Conservation (phyloP, 2,329 filamentous ascomycete genomes). For the Polychaeton citri region DNA sequence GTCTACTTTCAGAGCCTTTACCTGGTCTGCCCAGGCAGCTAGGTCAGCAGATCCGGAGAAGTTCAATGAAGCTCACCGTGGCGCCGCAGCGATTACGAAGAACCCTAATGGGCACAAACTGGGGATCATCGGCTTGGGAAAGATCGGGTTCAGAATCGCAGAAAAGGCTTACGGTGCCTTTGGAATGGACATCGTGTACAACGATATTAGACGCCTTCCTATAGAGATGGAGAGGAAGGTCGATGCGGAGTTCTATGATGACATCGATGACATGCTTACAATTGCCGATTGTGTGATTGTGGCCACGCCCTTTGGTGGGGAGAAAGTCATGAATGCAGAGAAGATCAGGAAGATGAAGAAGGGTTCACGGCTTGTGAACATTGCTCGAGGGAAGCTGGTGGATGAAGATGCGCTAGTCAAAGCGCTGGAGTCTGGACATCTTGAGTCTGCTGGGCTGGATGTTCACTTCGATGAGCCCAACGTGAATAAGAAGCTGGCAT, state of each 20-base stretch:
- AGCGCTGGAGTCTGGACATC: slow-evolving; percentile 39
- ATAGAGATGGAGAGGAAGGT: slow-evolving; percentile 31
- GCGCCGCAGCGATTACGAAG: slow-evolving; percentile 37
- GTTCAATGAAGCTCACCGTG: slow-evolving; percentile 48
- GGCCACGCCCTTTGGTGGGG: slow-evolving; percentile 43
- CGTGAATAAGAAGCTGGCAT: slow-evolving; percentile 32
- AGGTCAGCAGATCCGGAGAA: slow-evolving; percentile 27
- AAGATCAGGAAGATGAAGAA: slow-evolving; percentile 39
- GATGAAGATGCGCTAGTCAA: slow-evolving; percentile 50
- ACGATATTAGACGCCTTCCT: slow-evolving; percentile 43
- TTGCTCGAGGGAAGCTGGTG: slow-evolving; percentile 51
- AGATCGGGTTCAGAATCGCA: slow-evolving; percentile 38
- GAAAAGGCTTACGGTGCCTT: slow-evolving; percentile 45
- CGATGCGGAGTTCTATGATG: slow-evolving; percentile 40
- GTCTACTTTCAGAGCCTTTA: slow-evolving; percentile 53
- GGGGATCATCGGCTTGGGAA: slow-evolving; percentile 57
- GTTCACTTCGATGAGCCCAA: slow-evolving; percentile 50
- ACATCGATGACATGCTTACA: slow-evolving; percentile 39
- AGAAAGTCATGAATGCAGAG: slow-evolving; percentile 35
- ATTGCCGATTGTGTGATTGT: slow-evolving; percentile 48
- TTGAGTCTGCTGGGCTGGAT: slow-evolving; percentile 47
- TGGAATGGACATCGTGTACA: slow-evolving; percentile 54
- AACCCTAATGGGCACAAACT: slow-evolving; percentile 34
- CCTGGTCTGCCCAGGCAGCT: slow-evolving; percentile 49
- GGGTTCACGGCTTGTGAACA: slow-evolving; percentile 50